Conservation (phyloP, 1,284 basidiomycete genomes). For the Vanrija sp. region DNA sequence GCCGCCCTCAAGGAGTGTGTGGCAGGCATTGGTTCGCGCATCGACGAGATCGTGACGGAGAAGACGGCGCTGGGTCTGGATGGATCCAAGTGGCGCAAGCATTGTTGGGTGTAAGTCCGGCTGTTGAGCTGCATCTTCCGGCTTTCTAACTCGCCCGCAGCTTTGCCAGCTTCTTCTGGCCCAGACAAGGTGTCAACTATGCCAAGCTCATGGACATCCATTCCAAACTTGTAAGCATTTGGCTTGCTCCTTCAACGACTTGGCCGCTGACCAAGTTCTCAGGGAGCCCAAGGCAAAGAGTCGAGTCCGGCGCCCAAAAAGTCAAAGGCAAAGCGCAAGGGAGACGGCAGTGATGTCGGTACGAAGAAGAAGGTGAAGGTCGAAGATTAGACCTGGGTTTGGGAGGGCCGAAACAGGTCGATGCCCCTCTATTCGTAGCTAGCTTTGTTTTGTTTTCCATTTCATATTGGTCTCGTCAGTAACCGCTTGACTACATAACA, state of each 20-base stretch:
- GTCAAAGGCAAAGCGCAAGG: slow-evolving; percentile 27
- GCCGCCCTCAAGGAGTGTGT: slow-evolving; percentile 92
- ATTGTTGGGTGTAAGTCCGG: slow-evolving; percentile 84
- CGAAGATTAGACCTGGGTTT: slow-evolving; percentile 10
- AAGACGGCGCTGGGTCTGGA: slow-evolving; percentile 75
- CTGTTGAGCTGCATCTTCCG: not conserved
- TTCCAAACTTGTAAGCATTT: slow-evolving; percentile 72
- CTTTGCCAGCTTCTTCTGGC: slow-evolving; percentile 95
- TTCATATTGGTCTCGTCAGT: not conserved
- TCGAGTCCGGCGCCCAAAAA: slow-evolving; percentile 19
- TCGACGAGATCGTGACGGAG: slow-evolving; percentile 73
- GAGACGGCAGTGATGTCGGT: slow-evolving; percentile 21
- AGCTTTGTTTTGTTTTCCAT: not conserved
- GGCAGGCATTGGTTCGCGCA: slow-evolving; percentile 86
- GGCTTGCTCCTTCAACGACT: not conserved
- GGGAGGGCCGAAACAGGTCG: too few relatives aligned
- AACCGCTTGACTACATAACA: too few relatives aligned
- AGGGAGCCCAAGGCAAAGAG: slow-evolving; percentile 20
- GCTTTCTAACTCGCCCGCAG: slow-evolving; percentile 47
- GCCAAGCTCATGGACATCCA: slow-evolving; percentile 87
- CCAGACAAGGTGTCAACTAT: slow-evolving; percentile 83
- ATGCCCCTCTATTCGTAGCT: too few relatives aligned
- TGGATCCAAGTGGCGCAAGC: slow-evolving; percentile 79
- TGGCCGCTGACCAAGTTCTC: not conserved
- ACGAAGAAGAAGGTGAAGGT: slow-evolving; percentile 34